Evolutionary conservation across 495 filamentous ascomycete species (phyloP).

Genomic region (Xylaria sp.): DNA sequence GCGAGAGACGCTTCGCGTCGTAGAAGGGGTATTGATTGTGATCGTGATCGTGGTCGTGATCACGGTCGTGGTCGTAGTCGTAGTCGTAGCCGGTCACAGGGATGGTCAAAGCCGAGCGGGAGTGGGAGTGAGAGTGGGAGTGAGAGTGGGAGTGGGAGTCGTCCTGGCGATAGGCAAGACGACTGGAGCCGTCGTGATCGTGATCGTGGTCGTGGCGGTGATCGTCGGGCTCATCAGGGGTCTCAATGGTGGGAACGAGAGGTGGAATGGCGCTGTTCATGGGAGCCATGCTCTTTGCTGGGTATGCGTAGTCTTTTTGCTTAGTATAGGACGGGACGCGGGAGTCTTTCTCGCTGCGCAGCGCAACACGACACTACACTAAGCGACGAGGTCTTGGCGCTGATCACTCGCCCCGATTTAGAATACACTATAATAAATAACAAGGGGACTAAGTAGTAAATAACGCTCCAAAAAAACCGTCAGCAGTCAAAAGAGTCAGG

Average conservation of each 20-base stretch:
- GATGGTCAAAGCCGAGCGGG: constrained; percentile 24
- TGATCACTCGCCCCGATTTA: constrained; percentile 12
- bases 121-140: no score
- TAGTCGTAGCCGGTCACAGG: constrained; percentile 2
- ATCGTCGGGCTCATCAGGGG: constrained; percentile 34
- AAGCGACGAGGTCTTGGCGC: constrained; percentile 24
- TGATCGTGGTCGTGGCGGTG: constrained; percentile 33
- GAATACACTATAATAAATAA: constrained; percentile 14
- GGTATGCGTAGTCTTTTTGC: not conserved
- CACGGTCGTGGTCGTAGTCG: no score
- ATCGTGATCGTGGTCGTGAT: constrained; percentile 20
- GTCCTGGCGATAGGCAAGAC: no score
- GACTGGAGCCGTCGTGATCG: constrained; percentile 26
- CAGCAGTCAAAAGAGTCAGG: not conserved
- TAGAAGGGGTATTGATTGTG: constrained; percentile 43
- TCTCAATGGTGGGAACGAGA: constrained; percentile 41
- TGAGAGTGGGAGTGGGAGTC: no score
- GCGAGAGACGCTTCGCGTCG: constrained; percentile 70
- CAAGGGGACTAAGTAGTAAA: not conserved
- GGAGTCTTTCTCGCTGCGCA: not conserved
- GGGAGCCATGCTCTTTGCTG: constrained; percentile 21
- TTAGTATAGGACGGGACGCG: no score
- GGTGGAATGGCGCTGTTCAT: constrained; percentile 17
- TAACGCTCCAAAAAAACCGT: constrained; percentile 10
- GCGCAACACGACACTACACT: constrained; percentile 1